Base-by-base conservation (phyloP, 1,284 basidiomycete genomes). In the Meira miltonrushii region DNA sequence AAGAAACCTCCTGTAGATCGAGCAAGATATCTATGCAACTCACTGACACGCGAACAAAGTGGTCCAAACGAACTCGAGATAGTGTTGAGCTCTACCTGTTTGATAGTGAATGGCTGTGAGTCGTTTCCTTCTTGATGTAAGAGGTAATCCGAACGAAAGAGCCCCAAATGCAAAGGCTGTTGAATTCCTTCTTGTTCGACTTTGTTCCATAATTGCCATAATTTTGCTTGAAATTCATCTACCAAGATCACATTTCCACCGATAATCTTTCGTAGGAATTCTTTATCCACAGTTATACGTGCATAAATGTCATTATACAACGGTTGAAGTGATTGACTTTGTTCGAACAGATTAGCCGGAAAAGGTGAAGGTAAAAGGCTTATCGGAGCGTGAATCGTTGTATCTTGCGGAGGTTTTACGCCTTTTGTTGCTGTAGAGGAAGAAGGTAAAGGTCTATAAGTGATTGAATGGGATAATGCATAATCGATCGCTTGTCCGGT, bases 51-150 rank as follows among this genome's bases (percentile, higher is more conserved):
- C 61, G 91, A 84, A 2, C 89, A 90, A 13, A 97, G 81, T 0
- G 86, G 79, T 0, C 92, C 94, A 75, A 97, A 96, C 1, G 90
- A 92, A 0, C 88, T 86, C 0, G 92, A 91, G 67, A 97, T 94
- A 5, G 94, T 97, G 78, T 98, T 98, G 80, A 97, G 95, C 79
- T 98, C 95, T 55, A 98, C 94, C 81, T 98, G 94, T 78, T 92
- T 95, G 61, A 98, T 81, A 28, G 82, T 80, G 10, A 85, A 67
- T 4, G 49, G 2, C n/a, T 21, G 12, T 11, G 49, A 43, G 13
- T 25, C 11, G 25, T 17, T 17, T 9, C 67, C 64, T 11, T 57
- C 37, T 39, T 82, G 79, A 73, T 98, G 90, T n/a, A 97, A 80
- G 43, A 98, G 82, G 79, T 97, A 98, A 80, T 98, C 94, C 13